Evolutionary conservation across 2,329 filamentous ascomycete genomes (phyloP), one percentile per base, ranked within the genome.

Genomic region (Fusarium sp.): DNA sequence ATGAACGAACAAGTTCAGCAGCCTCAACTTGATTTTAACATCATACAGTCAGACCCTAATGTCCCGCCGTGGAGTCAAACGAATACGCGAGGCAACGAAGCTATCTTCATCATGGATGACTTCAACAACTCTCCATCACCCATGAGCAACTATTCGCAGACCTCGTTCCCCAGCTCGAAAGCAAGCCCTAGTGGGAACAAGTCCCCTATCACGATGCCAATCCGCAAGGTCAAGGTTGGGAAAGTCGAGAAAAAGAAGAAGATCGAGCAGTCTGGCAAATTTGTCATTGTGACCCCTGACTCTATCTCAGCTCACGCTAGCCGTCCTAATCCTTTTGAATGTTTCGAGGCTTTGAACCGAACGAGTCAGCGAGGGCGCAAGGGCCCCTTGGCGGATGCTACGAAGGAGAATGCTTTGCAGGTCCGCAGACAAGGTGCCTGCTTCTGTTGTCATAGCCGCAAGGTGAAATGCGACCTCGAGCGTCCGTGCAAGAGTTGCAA

Each of bases 381-480:
- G 71, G 86, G 86, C 0, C 85, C 86, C 2, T 75, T 88, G 37
- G 83, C 84, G 26, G 79, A 83, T 46, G 82, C 84, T n/a, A 84
- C 81, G 30, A 87, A 87, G 72, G 80, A 86, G 74, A 83, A 80
- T 45, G 86, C 86, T 1, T 78, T 87, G 4, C 81, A 85, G 56
- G 84, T 88, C 13, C 82, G 86, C 17, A 81, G 85, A 32, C 75
- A 80, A 6, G 86, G 86, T 7, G 86, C 86, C 11, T 88, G 86
- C 72, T 88, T 88, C 77, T 86, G 84, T 76, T 88, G 86, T 71
- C 85, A 86, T 71, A 84, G 83, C 58, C 84, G 86, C 67, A 88
- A 88, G 74, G 86, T 88, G 54, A 85, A 83, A 73, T 88, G 86
- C 65, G 84, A 87, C 73, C 82, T 82, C 65, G 81, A 85, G 69